Conservation (phyloP, 345 rosid species). For the Salix exigua region DNA sequence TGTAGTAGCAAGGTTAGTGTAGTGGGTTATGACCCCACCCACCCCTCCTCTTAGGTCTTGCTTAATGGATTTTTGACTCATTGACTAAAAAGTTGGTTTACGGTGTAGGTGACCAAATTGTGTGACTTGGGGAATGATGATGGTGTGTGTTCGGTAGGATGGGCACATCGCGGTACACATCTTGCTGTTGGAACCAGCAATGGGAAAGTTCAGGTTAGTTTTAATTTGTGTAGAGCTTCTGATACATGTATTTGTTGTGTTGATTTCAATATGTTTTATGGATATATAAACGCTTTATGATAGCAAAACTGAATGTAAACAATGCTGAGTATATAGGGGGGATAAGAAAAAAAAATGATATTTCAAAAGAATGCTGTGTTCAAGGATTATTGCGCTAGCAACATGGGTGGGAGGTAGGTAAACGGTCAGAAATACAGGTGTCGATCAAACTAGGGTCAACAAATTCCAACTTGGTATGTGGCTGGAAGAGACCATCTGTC, state of each 20-base stretch:
- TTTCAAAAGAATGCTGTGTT: not conserved
- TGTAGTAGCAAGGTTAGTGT: conserved; percentile 79
- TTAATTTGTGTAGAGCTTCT: not conserved
- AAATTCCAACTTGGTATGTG: not conserved
- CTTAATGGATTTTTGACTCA: not conserved
- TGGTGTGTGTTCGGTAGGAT: conserved; percentile 87
- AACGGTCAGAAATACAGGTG: not conserved
- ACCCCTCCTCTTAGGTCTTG: not conserved
- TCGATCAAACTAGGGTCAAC: not conserved
- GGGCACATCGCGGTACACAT: conserved; percentile 85
- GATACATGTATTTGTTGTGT: not conserved
- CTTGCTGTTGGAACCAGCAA: conserved; percentile 88
- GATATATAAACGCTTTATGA: not conserved
- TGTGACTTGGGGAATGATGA: conserved; percentile 90
- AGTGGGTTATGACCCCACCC: not conserved
- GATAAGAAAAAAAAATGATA: not conserved
- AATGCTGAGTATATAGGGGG: not conserved
- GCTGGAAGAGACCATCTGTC: not conserved
- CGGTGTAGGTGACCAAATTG: conserved; percentile 80
- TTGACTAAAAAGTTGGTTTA: not conserved
- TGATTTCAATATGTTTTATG: not conserved
- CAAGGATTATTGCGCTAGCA: not conserved
- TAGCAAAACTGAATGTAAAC: not conserved
- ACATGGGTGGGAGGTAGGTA: not conserved
- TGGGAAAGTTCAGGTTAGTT: conserved; percentile 79